phyloP scores from a whole-genome alignment of 352 stramenopile genomes.

The Pythium volutum region DNA sequence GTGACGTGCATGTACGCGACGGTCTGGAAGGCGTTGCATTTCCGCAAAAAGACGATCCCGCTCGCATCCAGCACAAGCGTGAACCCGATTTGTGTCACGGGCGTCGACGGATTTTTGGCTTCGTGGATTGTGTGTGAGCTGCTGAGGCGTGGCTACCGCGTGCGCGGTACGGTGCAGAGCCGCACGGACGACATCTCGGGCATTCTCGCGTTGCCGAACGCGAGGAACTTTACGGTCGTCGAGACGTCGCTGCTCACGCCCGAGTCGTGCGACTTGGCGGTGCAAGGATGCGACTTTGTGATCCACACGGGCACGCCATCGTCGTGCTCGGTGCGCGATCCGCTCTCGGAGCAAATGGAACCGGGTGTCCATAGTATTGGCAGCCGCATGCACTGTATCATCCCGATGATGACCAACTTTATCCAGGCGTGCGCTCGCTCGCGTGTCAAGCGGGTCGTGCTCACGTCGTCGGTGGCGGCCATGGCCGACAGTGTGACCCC shows the following conservation, averaged over 20 bases:
- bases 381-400: constrained; percentile 89
- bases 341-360: constrained; percentile 80
- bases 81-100: constrained; percentile 85
- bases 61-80: constrained; percentile 66
- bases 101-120: constrained; percentile 81
- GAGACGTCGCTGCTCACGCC: constrained; percentile 86
- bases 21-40: constrained; percentile 80
- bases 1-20: constrained; percentile 62
- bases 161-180: constrained; percentile 85
- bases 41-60: constrained; percentile 81
- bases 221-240: constrained; percentile 83
- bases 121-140: constrained; percentile 86
- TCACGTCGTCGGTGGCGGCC: constrained; percentile 83
- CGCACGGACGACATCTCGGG: constrained; percentile 83
- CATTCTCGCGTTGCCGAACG: constrained; percentile 62
- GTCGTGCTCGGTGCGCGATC: constrained; percentile 84
- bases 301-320: constrained; percentile 87
- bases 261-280: constrained; percentile 82
- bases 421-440: constrained; percentile 82
- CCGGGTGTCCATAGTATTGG: constrained; percentile 86
- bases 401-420: constrained; percentile 92
- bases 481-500: constrained; percentile 80
- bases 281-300: constrained; percentile 89
- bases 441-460: constrained; percentile 77
- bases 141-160: constrained; percentile 69